A percentile compares a stretch with the other conserved stretches of the same genome.
Evolutionary conservation across 169 alveolate species (phyloP).

Genomic region (Cystoisospora suis): DNA sequence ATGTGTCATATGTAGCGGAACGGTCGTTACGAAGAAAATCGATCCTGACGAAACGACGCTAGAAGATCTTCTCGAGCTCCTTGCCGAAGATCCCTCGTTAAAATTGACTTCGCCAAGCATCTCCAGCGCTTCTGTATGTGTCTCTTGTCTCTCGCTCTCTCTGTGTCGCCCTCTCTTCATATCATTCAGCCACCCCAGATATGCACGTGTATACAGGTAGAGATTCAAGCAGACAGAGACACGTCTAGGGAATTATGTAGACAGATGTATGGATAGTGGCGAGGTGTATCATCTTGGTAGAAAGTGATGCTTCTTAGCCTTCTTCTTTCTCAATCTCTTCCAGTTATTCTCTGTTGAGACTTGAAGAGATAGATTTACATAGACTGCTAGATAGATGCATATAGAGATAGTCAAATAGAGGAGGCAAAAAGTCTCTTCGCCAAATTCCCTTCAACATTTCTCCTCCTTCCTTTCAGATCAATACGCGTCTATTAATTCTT

Average conservation of each 20-base stretch:
- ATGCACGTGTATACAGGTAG: not conserved
- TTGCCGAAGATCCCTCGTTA: not conserved
- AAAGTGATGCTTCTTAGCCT: not conserved
- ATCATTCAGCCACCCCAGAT: not conserved
- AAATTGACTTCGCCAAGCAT: not conserved
- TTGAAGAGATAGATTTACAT: not conserved
- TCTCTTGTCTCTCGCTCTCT: not conserved
- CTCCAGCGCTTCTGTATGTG: not conserved
- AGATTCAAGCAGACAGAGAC: not conserved
- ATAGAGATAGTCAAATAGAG: not conserved
- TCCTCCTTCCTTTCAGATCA: not conserved
- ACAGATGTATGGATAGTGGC: too few species aligned
- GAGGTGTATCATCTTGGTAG: not conserved
- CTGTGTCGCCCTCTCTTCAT: not conserved
- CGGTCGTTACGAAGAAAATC: not conserved
- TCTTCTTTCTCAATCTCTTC: not conserved
- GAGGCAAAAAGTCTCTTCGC: too few species aligned
- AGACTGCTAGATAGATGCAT: not conserved
- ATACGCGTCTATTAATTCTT: not conserved
- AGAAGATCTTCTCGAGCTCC: not conserved
- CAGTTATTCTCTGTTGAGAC: not conserved
- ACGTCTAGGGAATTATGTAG: not conserved
- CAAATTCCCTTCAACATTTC: too few species aligned
- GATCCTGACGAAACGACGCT: not conserved
- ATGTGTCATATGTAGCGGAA: slow-evolving; percentile 22